Conservation (phyloP, 441 rosid genomes). For the Melastoma candidum region DNA sequence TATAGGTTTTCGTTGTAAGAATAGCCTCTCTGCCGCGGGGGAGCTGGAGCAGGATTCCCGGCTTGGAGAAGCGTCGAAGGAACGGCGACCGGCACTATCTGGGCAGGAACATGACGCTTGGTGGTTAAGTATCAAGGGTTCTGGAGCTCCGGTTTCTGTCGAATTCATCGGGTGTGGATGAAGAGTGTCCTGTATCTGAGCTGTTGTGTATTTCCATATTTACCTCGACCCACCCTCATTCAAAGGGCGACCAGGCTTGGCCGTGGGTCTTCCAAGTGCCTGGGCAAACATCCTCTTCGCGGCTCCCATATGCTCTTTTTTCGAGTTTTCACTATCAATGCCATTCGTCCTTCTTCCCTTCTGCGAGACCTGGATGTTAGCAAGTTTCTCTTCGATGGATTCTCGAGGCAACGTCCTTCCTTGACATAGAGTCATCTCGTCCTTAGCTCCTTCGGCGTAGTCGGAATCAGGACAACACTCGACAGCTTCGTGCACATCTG, state of each 20-base stretch:
- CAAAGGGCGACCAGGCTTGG: slow-evolving; percentile 20
- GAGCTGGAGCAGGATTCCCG: too few species aligned
- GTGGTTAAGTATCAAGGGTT: too few species aligned
- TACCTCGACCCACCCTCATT: slow-evolving; percentile 25
- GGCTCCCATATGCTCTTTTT: slow-evolving; percentile 46
- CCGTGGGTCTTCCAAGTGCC: slow-evolving; percentile 44
- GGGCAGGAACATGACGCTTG: too few species aligned
- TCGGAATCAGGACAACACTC: slow-evolving; percentile 15
- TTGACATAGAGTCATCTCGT: slow-evolving; percentile 11
- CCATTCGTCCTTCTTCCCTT: slow-evolving; percentile 19
- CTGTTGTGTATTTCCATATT: background rate
- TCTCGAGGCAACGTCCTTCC: slow-evolving; percentile 17
- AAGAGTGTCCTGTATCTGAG: too few species aligned
- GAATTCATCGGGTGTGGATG: too few species aligned
- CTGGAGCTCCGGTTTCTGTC: too few species aligned
- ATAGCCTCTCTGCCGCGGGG: too few species aligned
- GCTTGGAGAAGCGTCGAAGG: too few species aligned
- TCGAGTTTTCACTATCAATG: slow-evolving; percentile 27
- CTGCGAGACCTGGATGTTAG: slow-evolving; percentile 7
- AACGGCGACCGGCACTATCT: too few species aligned
- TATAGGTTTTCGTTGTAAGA: too few species aligned
- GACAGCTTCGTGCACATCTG: slow-evolving; percentile 14
- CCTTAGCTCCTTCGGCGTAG: slow-evolving; percentile 10
- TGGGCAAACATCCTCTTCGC: slow-evolving; percentile 63
- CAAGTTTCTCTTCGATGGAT: slow-evolving; percentile 15